Evolutionary conservation across 2,329 filamentous ascomycete species (phyloP).

Genomic region (Stagonosporopsis chrysanthemi): DNA sequence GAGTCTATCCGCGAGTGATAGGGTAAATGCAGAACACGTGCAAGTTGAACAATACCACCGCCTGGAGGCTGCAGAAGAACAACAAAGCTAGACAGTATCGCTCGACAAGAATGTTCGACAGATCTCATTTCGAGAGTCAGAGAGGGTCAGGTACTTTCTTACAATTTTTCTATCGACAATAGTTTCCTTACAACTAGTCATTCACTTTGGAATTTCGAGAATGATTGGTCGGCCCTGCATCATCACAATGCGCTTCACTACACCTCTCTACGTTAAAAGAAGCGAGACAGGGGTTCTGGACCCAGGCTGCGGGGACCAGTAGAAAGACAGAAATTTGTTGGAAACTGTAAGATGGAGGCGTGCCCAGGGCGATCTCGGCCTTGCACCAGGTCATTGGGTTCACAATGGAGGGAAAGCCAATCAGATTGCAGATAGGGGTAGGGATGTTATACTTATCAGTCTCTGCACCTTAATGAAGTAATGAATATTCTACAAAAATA

Average conservation of each 20-base stretch:
- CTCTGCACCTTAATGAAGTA: slow-evolving; percentile 7
- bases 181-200: slow-evolving; percentile 6
- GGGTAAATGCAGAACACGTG: background rate
- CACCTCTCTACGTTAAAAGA: slow-evolving; percentile 13
- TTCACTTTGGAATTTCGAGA: slow-evolving; percentile 2
- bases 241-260: slow-evolving; percentile 9
- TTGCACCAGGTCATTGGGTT: slow-evolving; percentile 10
- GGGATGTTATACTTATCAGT: slow-evolving; percentile 1
- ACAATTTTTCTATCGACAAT: slow-evolving; percentile 6
- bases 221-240: slow-evolving; percentile 6
- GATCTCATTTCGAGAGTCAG: background rate
- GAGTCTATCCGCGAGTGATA: slow-evolving; percentile 8
- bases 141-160: background rate
- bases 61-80: background rate
- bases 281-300: slow-evolving; percentile 9
- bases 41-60: background rate
- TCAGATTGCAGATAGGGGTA: background rate
- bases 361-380: slow-evolving; percentile 7
- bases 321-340: background rate
- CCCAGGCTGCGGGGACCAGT: slow-evolving; percentile 8
- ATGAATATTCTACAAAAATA: slow-evolving; percentile 1
- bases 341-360: slow-evolving; percentile 11
- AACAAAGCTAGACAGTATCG: slow-evolving; percentile 1
- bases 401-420: slow-evolving; percentile 1
- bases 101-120: background rate